phyloP scores from a whole-genome alignment of 352 stramenopile genomes.

The Phytopythium montanum region DNA sequence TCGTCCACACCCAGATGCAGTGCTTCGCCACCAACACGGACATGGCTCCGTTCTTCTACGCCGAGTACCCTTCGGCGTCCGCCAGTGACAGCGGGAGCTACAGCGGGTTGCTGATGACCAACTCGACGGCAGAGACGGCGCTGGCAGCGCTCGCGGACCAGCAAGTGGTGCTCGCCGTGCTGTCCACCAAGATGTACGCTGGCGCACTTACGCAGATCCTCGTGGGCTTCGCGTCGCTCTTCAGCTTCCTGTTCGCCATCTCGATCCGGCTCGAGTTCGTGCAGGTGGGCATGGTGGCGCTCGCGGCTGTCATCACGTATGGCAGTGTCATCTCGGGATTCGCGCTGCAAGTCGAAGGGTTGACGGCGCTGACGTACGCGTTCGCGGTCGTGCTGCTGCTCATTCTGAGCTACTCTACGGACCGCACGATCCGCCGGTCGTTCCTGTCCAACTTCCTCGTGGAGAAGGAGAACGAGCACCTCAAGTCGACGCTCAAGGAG shows the following conservation, averaged over 20 bases:
- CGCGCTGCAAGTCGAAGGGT: slow-evolving; percentile 55
- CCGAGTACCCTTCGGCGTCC: background rate
- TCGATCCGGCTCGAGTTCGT: slow-evolving; percentile 88
- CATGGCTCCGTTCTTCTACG: slow-evolving; percentile 18
- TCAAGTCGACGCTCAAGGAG: slow-evolving; percentile 74
- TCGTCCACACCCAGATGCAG: slow-evolving; percentile 32
- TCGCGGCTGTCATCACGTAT: slow-evolving; percentile 54
- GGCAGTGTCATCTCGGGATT: slow-evolving; percentile 53
- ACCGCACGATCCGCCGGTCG: slow-evolving; percentile 73
- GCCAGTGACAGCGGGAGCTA: slow-evolving; percentile 6
- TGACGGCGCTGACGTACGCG: slow-evolving; percentile 56
- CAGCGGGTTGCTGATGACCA: slow-evolving; percentile 13
- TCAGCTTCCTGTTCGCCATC: slow-evolving; percentile 81
- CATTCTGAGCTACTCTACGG: slow-evolving; percentile 74
- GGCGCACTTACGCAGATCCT: slow-evolving; percentile 63
- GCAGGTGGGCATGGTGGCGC: slow-evolving; percentile 73
- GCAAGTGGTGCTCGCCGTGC: slow-evolving; percentile 29
- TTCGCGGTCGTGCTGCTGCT: slow-evolving; percentile 71
- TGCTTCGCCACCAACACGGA: slow-evolving; percentile 29
- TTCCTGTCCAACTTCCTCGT: slow-evolving; percentile 83
- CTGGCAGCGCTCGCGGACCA: slow-evolving; percentile 28
- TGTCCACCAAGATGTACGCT: slow-evolving; percentile 46
- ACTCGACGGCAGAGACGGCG: slow-evolving; percentile 19
- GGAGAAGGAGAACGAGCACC: slow-evolving; percentile 82
- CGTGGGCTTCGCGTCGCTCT: slow-evolving; percentile 63